Percentiles rank a stretch among this genome's conserved stretches.
phyloP scores from a whole-genome alignment of 192 early-diverging fungal genomes.

The Gonapodya sp. region DNA sequence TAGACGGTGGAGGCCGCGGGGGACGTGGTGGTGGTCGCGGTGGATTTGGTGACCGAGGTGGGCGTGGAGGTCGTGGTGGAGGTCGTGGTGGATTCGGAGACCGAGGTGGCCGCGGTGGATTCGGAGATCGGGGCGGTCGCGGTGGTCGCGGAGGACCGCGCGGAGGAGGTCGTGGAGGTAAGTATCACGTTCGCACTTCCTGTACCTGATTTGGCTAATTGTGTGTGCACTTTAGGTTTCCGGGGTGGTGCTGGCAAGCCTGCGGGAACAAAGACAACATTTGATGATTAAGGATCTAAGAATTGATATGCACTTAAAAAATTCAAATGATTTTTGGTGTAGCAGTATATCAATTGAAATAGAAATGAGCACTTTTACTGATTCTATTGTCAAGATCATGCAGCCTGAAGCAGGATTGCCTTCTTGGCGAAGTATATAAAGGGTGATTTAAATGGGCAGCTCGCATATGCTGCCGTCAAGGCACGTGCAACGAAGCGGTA shows the following conservation, averaged over 20 bases:
- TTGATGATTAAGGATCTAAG: background rate
- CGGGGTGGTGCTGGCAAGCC: background rate
- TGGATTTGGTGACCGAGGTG: constrained; percentile 3
- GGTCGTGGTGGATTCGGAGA: constrained; percentile 35
- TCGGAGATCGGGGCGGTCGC: constrained; percentile 35
- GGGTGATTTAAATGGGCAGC: no score
- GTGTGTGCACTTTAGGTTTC: background rate
- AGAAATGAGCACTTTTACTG: no score
- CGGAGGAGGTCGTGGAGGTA: constrained; percentile 23
- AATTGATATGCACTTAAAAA: background rate
- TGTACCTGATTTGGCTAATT: background rate
- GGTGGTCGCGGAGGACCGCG: constrained; percentile 32
- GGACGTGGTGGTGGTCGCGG: constrained; percentile 22
- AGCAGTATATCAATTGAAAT: no score
- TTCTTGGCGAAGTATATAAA: no score
- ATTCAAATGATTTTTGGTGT: background rate
- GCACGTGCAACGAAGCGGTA: no score
- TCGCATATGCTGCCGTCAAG: no score
- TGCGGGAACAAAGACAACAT: background rate
- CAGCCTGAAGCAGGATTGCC: no score
- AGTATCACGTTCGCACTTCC: background rate
- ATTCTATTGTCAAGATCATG: no score
- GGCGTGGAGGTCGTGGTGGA: constrained; percentile 11
- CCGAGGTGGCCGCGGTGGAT: constrained; percentile 39
- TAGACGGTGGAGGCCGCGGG: constrained; percentile 27